phyloP scores from a whole-genome alignment of 768 basidiomycete species.

The Tylopilus balloui region DNA sequence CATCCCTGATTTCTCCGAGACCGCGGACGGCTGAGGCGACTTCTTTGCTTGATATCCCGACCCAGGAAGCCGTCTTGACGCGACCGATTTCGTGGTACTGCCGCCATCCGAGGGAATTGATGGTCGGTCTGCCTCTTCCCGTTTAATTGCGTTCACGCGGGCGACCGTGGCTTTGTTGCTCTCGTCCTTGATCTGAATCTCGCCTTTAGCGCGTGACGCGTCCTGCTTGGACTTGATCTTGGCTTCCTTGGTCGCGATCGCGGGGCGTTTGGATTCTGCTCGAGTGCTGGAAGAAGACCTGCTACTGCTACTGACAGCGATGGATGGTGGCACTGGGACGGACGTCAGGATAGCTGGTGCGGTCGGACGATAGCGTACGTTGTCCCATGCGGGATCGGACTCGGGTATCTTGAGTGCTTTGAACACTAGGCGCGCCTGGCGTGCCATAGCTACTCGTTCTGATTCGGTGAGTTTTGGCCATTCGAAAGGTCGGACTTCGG shows the following conservation, averaged over 20 bases:
- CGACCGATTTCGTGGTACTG: conserved; percentile 17
- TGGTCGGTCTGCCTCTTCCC: conserved; percentile 20
- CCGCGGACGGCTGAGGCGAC: conserved; percentile 21
- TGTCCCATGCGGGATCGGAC: conserved; percentile 59
- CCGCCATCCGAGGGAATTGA: conserved; percentile 16
- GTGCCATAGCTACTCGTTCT: conserved; percentile 47
- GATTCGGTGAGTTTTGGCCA: conserved; percentile 47
- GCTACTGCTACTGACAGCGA: conserved; percentile 16
- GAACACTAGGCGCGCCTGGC: conserved; percentile 48
- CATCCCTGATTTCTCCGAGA: conserved; percentile 23
- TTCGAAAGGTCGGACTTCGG: conserved; percentile 65
- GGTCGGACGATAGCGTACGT: conserved; percentile 38
- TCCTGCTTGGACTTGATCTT: conserved; percentile 38
- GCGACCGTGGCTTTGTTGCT: conserved; percentile 28
- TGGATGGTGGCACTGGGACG: conserved; percentile 14
- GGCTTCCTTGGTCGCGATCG: conserved; percentile 41
- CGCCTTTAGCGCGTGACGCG: conserved; percentile 28
- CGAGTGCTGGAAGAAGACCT: conserved; percentile 26
- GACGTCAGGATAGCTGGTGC: conserved; percentile 12
- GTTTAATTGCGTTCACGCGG: conserved; percentile 30
- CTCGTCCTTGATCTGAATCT: conserved; percentile 40
- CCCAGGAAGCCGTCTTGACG: conserved; percentile 40
- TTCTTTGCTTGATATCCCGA: conserved; percentile 45
- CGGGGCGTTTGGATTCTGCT: conserved; percentile 40
- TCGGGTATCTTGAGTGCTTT: conserved; percentile 51